Percentiles rank a stretch among this genome's conserved stretches.
These are phyloP conservation scores for Exutisphaerella laricina DNA, from an alignment of 2,329 filamentous ascomycete species.

Conservation along the genomic window DNA sequence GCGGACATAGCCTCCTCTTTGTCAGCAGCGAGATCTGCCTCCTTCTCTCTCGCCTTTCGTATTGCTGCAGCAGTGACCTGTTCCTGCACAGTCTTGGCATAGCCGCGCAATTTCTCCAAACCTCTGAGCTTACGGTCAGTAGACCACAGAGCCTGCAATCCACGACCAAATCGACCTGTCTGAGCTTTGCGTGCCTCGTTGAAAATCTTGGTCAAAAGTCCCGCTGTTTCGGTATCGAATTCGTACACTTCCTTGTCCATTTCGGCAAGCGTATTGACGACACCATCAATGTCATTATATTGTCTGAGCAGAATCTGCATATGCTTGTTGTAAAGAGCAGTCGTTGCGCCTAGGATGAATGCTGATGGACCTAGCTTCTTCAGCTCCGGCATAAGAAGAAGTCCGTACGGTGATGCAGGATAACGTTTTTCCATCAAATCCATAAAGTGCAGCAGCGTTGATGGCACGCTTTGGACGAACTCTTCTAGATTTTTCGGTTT, in stretches of 20 bases:
- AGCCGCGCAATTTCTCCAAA: slow-evolving; percentile 21
- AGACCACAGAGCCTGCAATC: slow-evolving; percentile 28
- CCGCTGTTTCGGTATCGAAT: slow-evolving; percentile 47
- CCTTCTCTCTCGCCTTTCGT: slow-evolving; percentile 1
- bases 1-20: too few relatives aligned
- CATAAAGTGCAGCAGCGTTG: slow-evolving; percentile 21
- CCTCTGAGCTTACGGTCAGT: slow-evolving; percentile 35
- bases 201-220: slow-evolving; percentile 35
- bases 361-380: slow-evolving; percentile 63
- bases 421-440: slow-evolving; percentile 48
- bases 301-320: slow-evolving; percentile 57
- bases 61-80: slow-evolving; percentile 4
- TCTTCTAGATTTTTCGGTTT: slow-evolving; percentile 6
- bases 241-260: slow-evolving; percentile 60
- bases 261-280: slow-evolving; percentile 56
- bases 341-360: slow-evolving; percentile 66
- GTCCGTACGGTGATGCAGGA: slow-evolving; percentile 53
- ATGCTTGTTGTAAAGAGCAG: slow-evolving; percentile 63
- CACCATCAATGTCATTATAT: slow-evolving; percentile 52
- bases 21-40: neutral
- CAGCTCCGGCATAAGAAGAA: slow-evolving; percentile 60
- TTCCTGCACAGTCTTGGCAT: slow-evolving; percentile 6
- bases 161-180: slow-evolving; percentile 19
- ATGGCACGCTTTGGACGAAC: slow-evolving; percentile 17
- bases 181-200: slow-evolving; percentile 24